Base-by-base conservation (phyloP, 192 early-diverging fungal species). In the Oehlia diaphana region DNA sequence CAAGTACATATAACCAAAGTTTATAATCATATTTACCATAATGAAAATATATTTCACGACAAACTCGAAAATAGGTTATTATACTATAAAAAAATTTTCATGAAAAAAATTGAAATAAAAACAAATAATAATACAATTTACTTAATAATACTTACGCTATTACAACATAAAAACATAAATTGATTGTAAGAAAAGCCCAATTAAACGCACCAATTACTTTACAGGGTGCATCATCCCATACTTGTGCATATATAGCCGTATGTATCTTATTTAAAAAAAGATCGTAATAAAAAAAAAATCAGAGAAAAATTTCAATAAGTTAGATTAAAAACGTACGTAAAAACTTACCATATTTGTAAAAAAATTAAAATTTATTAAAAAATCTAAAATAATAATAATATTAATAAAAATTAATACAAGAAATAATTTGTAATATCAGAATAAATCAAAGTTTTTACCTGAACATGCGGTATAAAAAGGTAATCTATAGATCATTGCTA, bases 21-120 rank as follows among this genome's bases (percentile, higher is more conserved):
- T 70, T 70, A 70, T 70, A 70, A 70, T 70, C 68, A 42, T 39
- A 70, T 70, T 39, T 39, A 19, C 68, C 68, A n/a, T 39, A 37
- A 42, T 70, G 13, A 42, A 70, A 70, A 70, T 70, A 44, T 44
- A 35, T 39, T 44, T 70, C 16, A 9, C 39, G 37, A 42, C 68
- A 70, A 39, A 70, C 13, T 16, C 68, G 68, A 42, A 42, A 5
- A 70, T 44, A 70, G 10, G 39, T 44, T 2, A 37, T 44, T 9
- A 42, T 2, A 2, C 68, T 70, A 70, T 33, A 42, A 9, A 21
- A n/a, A 70, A 39, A 14, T 31, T 31, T 31, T 31, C 31, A 31
- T 31, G 31, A 31, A 31, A 31, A 31, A 26, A 26, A 2, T 1
- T n/a, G 0, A 16, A 53, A 4, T 4, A 53, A 53, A 53, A 53